phyloP scores from a whole-genome alignment of 179 eudicot species.

The Vitellaria paradoxa region DNA sequence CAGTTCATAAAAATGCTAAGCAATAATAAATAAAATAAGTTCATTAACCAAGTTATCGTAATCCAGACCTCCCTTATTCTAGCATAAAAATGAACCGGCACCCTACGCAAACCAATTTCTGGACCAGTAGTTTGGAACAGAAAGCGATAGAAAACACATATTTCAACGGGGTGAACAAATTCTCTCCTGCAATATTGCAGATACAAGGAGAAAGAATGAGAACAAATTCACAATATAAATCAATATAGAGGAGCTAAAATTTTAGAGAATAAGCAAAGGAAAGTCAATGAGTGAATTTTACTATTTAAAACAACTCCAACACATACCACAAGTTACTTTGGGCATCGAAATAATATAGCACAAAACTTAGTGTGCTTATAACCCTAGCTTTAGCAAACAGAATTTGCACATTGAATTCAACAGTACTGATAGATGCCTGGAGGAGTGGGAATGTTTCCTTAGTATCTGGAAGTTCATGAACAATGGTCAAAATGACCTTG shows the following conservation, averaged over 20 bases:
- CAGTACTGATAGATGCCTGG: conserved; percentile 50
- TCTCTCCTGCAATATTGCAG: conserved; percentile 64
- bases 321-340: conserved; percentile 64
- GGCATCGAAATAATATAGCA: conserved; percentile 60
- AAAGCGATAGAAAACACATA: conserved; percentile 57
- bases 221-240: neutral
- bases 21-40: neutral
- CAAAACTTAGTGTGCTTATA: conserved; percentile 57
- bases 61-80: conserved; percentile 69
- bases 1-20: conserved; percentile 5
- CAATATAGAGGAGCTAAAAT: conserved; percentile 9
- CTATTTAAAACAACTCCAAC: neutral
- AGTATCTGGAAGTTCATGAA: conserved; percentile 68
- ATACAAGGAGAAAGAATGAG: conserved; percentile 5
- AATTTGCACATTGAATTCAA: conserved; percentile 64
- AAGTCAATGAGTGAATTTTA: neutral
- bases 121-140: conserved; percentile 37
- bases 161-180: conserved; percentile 66
- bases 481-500: conserved; percentile 62
- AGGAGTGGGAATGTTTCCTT: conserved; percentile 71
- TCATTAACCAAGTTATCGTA: conserved; percentile 10
- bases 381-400: conserved; percentile 62
- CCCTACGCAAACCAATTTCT: conserved; percentile 35
- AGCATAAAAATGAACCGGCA: conserved; percentile 53
- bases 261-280: neutral